Conservation (phyloP, 2,329 filamentous ascomycete species). For the Ambrosiella cleistominuta region DNA sequence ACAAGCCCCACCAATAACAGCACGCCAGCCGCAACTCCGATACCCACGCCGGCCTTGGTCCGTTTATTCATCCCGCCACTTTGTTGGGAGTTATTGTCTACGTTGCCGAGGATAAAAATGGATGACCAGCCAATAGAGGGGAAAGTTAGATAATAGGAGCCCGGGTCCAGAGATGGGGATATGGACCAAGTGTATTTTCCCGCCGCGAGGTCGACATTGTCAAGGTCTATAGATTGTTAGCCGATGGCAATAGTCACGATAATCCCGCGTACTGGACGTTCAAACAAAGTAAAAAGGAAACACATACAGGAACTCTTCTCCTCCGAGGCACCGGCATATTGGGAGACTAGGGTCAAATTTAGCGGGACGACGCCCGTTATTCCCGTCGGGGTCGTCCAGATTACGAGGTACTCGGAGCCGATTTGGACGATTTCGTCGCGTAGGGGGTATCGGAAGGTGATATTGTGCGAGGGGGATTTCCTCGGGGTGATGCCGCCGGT, state of each 20-base stretch:
- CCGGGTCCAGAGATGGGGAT: conserved; percentile 5
- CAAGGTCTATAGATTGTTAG: conserved; percentile 4
- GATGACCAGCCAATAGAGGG: neutral
- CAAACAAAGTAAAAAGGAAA: neutral
- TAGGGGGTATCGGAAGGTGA: conserved; percentile 4
- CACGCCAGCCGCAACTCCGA: conserved; percentile 6
- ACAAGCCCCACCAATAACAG: neutral
- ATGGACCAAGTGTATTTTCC: conserved; percentile 10
- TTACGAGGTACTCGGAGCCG: neutral
- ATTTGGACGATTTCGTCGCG: conserved; percentile 5
- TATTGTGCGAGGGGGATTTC: neutral
- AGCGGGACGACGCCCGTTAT: neutral
- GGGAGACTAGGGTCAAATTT: neutral
- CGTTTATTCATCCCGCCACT: neutral
- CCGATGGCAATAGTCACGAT: neutral
- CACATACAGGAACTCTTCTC: neutral
- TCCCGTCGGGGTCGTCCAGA: neutral
- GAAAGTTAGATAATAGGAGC: conserved; percentile 6
- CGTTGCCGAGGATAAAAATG: conserved; percentile 9
- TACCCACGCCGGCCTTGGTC: conserved; percentile 7
- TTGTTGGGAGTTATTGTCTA: neutral
- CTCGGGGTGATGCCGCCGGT: no score
- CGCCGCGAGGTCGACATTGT: neutral
- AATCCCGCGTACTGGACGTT: neutral
- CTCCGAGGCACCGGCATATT: conserved; percentile 2